Evolutionary conservation across 805 yeast species (phyloP), one percentile per base, ranked within the genome.

Genomic region (Pichia nanzhaoensis): DNA sequence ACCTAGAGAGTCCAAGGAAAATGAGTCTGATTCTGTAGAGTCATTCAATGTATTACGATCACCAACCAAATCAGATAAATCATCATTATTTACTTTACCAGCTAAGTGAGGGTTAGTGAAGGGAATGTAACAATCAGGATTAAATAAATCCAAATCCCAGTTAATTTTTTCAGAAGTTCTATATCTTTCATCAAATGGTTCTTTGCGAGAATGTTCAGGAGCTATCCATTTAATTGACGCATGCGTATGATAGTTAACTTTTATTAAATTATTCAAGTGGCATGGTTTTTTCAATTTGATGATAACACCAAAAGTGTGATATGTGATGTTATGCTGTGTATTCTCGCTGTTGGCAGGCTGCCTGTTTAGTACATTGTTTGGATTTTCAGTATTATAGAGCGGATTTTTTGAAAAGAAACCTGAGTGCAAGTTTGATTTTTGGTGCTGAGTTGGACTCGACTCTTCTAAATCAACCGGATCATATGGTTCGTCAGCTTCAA

Each of bases 251-350:
- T 75, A 71, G 44, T 65, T 69, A 30, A 74, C 67, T 33, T 60
- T 62, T 7, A 73, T 57, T 3, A 49, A 45, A n/a, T 67, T 61
- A 30, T 61, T 63, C 14, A 73, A 55, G 2, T 66, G 52, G 14
- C 67, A 65, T 27, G 66, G 68, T 50, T 68, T 71, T 10, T 63
- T 55, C 2, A 77, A 55, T 51, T 73, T 77, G 2, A 77, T 53
- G 12, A 77, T 67, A 10, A 74, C 69, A 0, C 73, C 78, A 59
- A 77, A 75, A 1, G 77, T 73, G 57, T 75, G 81, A 20, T 75
- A 58, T 2, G 66, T 53, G 3, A 57, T 61, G 31, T 52, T 58
- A 44, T 59, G 64, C 10, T 16, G 14, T 10, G 5, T 7, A 28
- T 28, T 17, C 21, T 24, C 27, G 19, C 18, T 34, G 16, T 18